These are phyloP conservation scores for Nelumbo lutea DNA, from an alignment of 164 flowering plant genomes.

Conservation along the genomic window DNA sequence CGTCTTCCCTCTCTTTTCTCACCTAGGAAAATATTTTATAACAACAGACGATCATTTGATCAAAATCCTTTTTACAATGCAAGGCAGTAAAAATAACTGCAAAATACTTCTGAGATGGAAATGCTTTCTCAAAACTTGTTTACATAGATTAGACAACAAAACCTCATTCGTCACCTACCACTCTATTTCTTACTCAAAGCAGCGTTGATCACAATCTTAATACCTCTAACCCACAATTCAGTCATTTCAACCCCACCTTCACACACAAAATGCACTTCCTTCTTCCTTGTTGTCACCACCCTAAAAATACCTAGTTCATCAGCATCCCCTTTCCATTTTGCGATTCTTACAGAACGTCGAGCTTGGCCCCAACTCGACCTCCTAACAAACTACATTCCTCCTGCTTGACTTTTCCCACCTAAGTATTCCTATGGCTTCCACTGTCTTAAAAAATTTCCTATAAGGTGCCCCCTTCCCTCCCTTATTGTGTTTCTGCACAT, in stretches of 20 bases:
- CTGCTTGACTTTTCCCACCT: conserved; percentile 68
- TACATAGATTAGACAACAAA: conserved; percentile 8
- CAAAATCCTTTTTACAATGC: too few species aligned
- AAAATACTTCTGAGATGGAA: too few species aligned
- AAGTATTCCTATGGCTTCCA: conserved; percentile 37
- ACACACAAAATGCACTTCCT: conserved; percentile 68
- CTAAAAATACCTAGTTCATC: conserved; percentile 53
- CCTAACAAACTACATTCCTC: conserved; percentile 63
- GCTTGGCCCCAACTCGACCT: conserved; percentile 55
- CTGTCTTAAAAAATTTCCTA: conserved; percentile 49
- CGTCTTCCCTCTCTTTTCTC: too few species aligned
- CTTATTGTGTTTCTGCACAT: conserved; percentile 61
- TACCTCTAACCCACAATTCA: conserved; percentile 71
- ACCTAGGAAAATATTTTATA: too few species aligned
- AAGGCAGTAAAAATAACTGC: too few species aligned
- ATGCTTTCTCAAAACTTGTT: background rate
- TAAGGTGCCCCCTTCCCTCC: conserved; percentile 64
- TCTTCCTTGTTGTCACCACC: conserved; percentile 58
- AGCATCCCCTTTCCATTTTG: conserved; percentile 44
- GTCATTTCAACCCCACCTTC: conserved; percentile 57
- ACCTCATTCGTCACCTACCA: background rate
- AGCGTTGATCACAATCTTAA: conserved; percentile 50
- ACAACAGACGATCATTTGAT: too few species aligned
- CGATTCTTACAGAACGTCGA: conserved; percentile 46
- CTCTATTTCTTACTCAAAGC: conserved; percentile 39